Evolutionary conservation across 176 grass and related monocot genomes (phyloP), one percentile per base, ranked within the genome.

Genomic region (Lolium multiflorum): DNA sequence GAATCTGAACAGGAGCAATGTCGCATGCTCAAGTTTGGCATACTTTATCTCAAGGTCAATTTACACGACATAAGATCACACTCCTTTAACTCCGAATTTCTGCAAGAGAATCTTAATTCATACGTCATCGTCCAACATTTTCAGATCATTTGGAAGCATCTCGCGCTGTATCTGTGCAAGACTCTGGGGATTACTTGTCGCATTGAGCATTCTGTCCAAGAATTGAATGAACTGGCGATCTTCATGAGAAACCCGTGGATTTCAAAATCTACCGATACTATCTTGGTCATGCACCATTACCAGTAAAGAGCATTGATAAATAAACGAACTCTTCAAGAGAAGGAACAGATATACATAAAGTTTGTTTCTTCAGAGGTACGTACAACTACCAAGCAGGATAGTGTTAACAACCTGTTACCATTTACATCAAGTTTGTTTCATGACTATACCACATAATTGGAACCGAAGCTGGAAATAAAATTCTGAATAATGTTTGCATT

Each of bases 201-300:
- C 74, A 11, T 90, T 65, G 74, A 83, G 74, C 89, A 87, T 90
- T 56, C 74, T 79, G 4, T 90, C 80, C 48, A 90, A 49, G 74
- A 90, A 87, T 64, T 90, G 74, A 75, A 87, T 79, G 75, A 87
- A 91, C 24, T 39, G 80, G 7, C 39, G 57, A 71, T 87, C 80
- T 48, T 87, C 84, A 41, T 59, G 80, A 8, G 84, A 74, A 65
- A 67, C 66, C 84, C 31, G 35, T 11, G 89, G 89, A 65, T 90
- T 80, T 57, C 80, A 87, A 83, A 90, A 90, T 24, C 84, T 90
- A 18, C 7, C 6, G 21, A 78, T 9, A 6, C 38, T 66, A 80
- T 79, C 54, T 47, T 90, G 52, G 56, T 86, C 84, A 84, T 87
- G 84, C 64, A 66, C 13, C 56, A 83, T 35, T 35, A 35, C 31